These are phyloP conservation scores for Fusarium continuum DNA, from an alignment of 2,329 filamentous ascomycete genomes.

Conservation along the genomic window DNA sequence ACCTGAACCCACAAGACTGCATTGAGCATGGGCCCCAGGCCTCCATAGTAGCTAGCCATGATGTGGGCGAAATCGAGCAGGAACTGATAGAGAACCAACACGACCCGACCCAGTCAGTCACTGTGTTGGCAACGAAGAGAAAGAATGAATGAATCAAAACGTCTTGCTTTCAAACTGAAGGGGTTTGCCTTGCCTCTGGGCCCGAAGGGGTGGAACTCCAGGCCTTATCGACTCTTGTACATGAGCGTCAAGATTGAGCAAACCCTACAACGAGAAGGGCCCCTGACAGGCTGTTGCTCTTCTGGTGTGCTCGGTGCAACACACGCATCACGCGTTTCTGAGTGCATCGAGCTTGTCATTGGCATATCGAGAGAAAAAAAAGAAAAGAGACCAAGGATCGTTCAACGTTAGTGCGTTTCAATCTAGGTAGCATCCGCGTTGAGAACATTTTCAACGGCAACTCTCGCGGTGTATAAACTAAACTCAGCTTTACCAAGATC, in stretches of 20 bases:
- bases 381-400: neutral
- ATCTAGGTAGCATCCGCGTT: neutral
- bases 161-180: neutral
- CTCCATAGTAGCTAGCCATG: conserved; percentile 20
- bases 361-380: neutral
- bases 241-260: neutral
- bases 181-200: neutral
- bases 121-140: neutral
- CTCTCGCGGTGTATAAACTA: neutral
- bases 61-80: neutral
- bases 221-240: neutral
- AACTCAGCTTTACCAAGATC: neutral
- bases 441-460: no score
- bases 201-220: neutral
- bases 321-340: neutral
- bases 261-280: neutral
- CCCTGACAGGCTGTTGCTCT: no score
- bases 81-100: neutral
- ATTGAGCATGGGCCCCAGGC: conserved; percentile 22
- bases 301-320: no score
- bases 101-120: no score
- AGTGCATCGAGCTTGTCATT: neutral
- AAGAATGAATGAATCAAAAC: neutral
- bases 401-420: neutral
- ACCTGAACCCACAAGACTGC: conserved; percentile 19